These are phyloP conservation scores for Globisporangium rhizosaccharum DNA, from an alignment of 352 stramenopile species.

Conservation along the genomic window DNA sequence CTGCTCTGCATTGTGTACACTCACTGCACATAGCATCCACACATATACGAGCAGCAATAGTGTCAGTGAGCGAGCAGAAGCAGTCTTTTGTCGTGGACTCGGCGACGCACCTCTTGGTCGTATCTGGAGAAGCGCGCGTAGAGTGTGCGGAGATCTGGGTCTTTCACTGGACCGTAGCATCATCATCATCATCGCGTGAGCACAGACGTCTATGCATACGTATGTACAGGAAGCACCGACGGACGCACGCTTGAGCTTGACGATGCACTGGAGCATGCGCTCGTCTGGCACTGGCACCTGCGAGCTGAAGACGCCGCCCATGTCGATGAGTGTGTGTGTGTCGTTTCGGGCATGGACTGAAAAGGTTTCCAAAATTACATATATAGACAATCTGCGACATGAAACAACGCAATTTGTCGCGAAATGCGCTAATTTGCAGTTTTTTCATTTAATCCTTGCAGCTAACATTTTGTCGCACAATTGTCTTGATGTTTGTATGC, in stretches of 20 bases:
- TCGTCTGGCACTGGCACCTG: constrained; percentile 52
- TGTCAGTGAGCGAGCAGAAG: background rate
- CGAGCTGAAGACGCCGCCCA: constrained; percentile 43
- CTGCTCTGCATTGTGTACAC: too few relatives aligned
- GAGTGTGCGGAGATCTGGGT: constrained; percentile 46
- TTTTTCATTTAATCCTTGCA: too few relatives aligned
- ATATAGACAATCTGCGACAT: too few relatives aligned
- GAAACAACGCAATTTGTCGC: too few relatives aligned
- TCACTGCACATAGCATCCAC: too few relatives aligned
- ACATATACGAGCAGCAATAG: too few relatives aligned
- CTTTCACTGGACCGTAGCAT: constrained; percentile 29
- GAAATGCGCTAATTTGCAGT: too few relatives aligned
- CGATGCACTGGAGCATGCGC: constrained; percentile 67
- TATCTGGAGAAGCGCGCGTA: constrained; percentile 56
- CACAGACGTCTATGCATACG: background rate
- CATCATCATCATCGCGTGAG: background rate
- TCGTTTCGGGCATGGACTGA: too few relatives aligned
- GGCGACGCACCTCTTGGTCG: constrained; percentile 48
- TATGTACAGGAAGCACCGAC: background rate
- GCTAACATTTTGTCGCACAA: too few relatives aligned
- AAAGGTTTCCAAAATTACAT: too few relatives aligned
- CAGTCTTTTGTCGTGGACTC: background rate
- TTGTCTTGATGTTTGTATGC: too few relatives aligned
- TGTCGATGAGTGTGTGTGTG: constrained; percentile 6
- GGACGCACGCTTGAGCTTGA: constrained; percentile 49